Evolutionary conservation across 2,329 filamentous ascomycete genomes (phyloP).

Genomic region (Ophiocordyceps unilateralis): DNA sequence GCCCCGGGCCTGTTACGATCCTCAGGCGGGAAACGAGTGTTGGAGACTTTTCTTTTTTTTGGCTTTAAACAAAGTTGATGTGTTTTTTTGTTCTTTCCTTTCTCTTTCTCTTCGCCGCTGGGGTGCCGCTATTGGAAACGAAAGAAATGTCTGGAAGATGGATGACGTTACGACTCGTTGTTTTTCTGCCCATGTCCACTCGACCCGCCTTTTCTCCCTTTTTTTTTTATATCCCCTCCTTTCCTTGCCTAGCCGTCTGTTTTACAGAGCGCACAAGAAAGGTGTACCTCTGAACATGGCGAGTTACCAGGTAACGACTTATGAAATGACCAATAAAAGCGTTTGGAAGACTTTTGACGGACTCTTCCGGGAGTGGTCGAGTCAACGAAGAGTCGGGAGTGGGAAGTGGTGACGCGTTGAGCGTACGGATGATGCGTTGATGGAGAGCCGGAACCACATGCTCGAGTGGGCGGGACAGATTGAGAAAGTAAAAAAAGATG

Average conservation of each 20-base stretch:
- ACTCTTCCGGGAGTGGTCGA: not conserved
- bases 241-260: constrained; percentile 1
- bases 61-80: not conserved
- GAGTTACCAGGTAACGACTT: constrained; percentile 21
- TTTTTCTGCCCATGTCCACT: constrained; percentile 2
- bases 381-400: too few relatives aligned
- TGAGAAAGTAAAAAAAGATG: too few relatives aligned
- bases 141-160: constrained; percentile 12
- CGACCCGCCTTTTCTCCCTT: constrained; percentile 4
- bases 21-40: constrained; percentile 16
- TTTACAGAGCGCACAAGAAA: constrained; percentile 12
- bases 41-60: constrained; percentile 2
- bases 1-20: constrained; percentile 18
- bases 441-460: too few relatives aligned
- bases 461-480: too few relatives aligned
- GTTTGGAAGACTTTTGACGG: constrained; percentile 3
- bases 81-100: not conserved
- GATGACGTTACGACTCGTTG: constrained; percentile 18
- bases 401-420: too few relatives aligned
- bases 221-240: not conserved
- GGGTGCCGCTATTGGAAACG: constrained; percentile 5
- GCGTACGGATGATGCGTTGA: too few relatives aligned
- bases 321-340: constrained; percentile 23
- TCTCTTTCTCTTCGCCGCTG: not conserved
- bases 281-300: constrained; percentile 16